Percentiles rank a stretch among this genome's conserved stretches.
Evolutionary conservation across 768 basidiomycete species (phyloP).

Genomic region (Calocybe gangraenosa): DNA sequence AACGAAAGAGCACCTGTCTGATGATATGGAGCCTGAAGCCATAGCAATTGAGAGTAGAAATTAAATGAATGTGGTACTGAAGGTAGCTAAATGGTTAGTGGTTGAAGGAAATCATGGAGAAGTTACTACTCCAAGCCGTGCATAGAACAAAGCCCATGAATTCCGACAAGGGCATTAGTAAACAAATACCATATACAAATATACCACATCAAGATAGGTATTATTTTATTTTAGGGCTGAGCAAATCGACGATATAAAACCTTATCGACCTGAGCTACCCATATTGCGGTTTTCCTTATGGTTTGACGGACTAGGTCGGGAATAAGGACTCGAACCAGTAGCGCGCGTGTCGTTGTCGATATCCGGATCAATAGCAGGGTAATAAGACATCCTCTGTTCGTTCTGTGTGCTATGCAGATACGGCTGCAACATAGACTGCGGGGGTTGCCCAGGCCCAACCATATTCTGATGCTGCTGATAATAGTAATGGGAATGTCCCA

Average conservation of each 20-base stretch:
- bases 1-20: constrained; percentile 13
- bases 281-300: constrained; percentile 1
- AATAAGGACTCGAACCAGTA: constrained; percentile 4
- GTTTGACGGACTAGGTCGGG: background rate
- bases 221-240: no score
- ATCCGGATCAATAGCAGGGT: constrained; percentile 36
- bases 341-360: constrained; percentile 17
- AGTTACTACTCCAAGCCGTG: no score
- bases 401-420: constrained; percentile 14
- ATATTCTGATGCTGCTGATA: constrained; percentile 15
- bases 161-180: constrained; percentile 3
- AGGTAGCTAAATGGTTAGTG: no score
- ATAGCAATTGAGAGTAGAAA: constrained; percentile 8
- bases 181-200: background rate
- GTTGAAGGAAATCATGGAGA: no score
- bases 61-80: constrained; percentile 15
- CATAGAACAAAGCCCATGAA: no score
- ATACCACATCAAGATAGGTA: no score
- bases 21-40: constrained; percentile 12
- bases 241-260: no score
- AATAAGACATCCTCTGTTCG: constrained; percentile 23
- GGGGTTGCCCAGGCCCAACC: constrained; percentile 20
- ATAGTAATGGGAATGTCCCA: constrained; percentile 15
- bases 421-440: constrained; percentile 18
- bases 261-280: constrained; percentile 8